A percentile compares a stretch with the other conserved stretches of the same genome.
Conservation (phyloP, 148 eudicot genomes). For the Persicaria maculosa region DNA sequence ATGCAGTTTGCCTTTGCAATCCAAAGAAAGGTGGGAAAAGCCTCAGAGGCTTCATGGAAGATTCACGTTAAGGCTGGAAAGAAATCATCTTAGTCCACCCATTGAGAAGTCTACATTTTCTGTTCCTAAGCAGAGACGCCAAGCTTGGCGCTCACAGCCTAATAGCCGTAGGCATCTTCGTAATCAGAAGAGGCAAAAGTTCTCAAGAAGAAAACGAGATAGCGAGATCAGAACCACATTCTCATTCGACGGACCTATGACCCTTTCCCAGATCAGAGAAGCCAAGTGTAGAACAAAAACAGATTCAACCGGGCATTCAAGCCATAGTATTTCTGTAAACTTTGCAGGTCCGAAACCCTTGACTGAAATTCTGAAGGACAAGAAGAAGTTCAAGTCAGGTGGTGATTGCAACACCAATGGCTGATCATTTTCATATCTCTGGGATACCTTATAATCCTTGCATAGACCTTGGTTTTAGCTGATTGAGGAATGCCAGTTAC, state of each 20-base stretch:
- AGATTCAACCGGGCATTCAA: constrained; percentile 6
- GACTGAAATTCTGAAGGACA: constrained; percentile 30
- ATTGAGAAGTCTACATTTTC: constrained; percentile 12
- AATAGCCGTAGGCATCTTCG: constrained; percentile 20
- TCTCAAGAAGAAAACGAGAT: not conserved
- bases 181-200: constrained; percentile 21
- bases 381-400: constrained; percentile 18
- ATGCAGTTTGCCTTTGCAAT: constrained; percentile 15
- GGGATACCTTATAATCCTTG: not conserved
- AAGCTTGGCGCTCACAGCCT: constrained; percentile 21
- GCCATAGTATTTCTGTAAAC: constrained; percentile 11
- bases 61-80: constrained; percentile 26
- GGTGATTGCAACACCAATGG: constrained; percentile 2
- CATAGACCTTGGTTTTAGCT: too few species aligned
- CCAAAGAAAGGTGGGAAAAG: constrained; percentile 25
- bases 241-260: constrained; percentile 41
- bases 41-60: constrained; percentile 23
- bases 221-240: constrained; percentile 11
- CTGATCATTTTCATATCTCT: not conserved
- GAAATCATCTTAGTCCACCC: constrained; percentile 18
- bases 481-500: not conserved
- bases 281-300: not conserved
- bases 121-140: constrained; percentile 15
- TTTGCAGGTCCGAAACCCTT: constrained; percentile 33
- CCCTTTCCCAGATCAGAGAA: constrained; percentile 32